Percentiles rank a stretch among this genome's conserved stretches.
phyloP scores from a whole-genome alignment of 495 filamentous ascomycete genomes.

The Daldinia bambusicola region DNA sequence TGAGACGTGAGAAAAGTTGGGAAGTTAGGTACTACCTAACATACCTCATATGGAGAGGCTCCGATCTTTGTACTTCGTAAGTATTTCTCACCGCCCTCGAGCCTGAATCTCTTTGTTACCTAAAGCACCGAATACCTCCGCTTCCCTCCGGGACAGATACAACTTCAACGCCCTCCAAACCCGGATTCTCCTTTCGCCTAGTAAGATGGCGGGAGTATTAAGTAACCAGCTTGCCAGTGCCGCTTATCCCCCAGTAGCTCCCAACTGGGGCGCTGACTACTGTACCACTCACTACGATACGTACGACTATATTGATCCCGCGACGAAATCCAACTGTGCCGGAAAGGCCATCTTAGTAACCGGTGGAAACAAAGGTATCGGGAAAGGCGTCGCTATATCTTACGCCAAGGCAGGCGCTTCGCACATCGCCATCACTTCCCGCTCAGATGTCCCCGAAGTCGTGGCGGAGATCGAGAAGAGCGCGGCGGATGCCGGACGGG shows the following conservation, averaged over 20 bases:
- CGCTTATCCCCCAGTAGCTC: slow-evolving; percentile 22
- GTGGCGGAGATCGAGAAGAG: slow-evolving; percentile 51
- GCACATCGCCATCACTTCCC: slow-evolving; percentile 48
- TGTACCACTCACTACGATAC: slow-evolving; percentile 51
- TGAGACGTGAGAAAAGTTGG: too few species aligned
- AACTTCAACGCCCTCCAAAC: background rate
- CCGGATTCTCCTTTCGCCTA: background rate
- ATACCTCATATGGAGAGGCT: too few species aligned
- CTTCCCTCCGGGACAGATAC: background rate
- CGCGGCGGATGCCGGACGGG: slow-evolving; percentile 48
- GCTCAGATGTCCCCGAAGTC: slow-evolving; percentile 48
- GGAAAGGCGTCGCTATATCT: slow-evolving; percentile 54
- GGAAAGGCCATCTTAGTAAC: slow-evolving; percentile 57
- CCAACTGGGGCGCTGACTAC: slow-evolving; percentile 28
- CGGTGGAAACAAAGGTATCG: slow-evolving; percentile 60
- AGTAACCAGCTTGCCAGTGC: slow-evolving; percentile 12
- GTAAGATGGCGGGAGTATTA: slow-evolving; percentile 20
- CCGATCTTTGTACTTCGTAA: background rate
- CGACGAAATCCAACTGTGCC: slow-evolving; percentile 40
- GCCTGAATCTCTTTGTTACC: too few species aligned
- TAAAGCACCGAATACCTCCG: too few species aligned
- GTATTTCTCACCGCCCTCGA: background rate
- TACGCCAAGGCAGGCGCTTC: slow-evolving; percentile 56
- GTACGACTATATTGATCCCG: slow-evolving; percentile 54
- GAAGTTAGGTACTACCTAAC: too few species aligned